phyloP scores from a whole-genome alignment of 176 grass and related monocot species.

The Carex pumila region DNA sequence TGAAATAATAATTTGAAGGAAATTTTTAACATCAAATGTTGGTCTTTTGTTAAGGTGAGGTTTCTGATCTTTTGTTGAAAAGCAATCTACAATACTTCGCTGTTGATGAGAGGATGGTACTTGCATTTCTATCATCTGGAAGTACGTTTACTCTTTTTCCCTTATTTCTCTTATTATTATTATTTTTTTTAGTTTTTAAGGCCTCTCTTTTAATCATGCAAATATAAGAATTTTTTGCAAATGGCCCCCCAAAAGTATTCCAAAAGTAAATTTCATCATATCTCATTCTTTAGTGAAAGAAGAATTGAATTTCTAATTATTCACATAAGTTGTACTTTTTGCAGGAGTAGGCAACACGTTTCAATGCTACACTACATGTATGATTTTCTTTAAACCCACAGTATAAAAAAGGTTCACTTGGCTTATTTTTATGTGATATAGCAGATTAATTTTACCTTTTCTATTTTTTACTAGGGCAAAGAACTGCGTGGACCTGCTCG shows the following conservation, averaged over 20 bases:
- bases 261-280: neutral
- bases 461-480: slow-evolving; percentile 43
- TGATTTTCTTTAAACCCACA: neutral
- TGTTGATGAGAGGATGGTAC: slow-evolving; percentile 53
- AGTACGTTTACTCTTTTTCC: slow-evolving; percentile 38
- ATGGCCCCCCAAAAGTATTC: neutral
- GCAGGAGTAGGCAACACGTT: slow-evolving; percentile 45
- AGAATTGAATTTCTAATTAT: neutral
- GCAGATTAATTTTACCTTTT: neutral
- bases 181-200: neutral
- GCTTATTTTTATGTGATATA: neutral
- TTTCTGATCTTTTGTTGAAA: slow-evolving; percentile 52
- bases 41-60: slow-evolving; percentile 37
- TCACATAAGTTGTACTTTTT: neutral
- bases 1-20: neutral
- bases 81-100: slow-evolving; percentile 38
- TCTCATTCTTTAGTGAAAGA: neutral
- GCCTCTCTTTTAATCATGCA: neutral
- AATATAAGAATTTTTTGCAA: neutral
- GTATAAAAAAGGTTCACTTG: neutral
- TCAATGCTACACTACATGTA: slow-evolving; percentile 57
- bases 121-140: slow-evolving; percentile 43
- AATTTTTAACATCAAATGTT: neutral
- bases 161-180: neutral
- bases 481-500: slow-evolving; percentile 44